Base-by-base conservation (phyloP, 2,329 filamentous ascomycete genomes). In the Pseudogymnoascus sp. region DNA sequence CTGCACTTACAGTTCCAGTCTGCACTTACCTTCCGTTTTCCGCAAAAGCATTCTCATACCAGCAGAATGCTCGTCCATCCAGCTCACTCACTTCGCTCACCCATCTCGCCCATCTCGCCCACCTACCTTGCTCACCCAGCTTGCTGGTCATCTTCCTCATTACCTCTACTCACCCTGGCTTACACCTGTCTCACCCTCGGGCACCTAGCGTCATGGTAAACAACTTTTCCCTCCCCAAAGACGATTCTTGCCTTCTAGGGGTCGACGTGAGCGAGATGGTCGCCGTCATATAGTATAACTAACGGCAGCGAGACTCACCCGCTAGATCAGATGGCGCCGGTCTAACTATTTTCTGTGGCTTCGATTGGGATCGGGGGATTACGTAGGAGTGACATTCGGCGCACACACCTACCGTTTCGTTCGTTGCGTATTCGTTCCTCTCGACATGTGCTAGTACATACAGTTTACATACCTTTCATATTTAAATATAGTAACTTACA, bases 261-360 rank as follows among this genome's bases (percentile, higher is more conserved):
- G 47, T 77, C 68, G 65, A 84, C 85, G 62, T 78, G 74, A n/a
- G 73, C 74, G 4, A 84, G 77, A 0, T 0, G 81, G 79, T 5
- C 83, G 83, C 1, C 83, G 80, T 53, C 47, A 53, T 53, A 33
- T 53, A 53, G 26, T 53, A 53, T 4, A 53, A 16, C n/a, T 31
- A 31, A 31, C 5, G 26, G 26, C 47, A n/a, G 47, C n/a, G 47
- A 53, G 26, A 53, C 47, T 53, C 29, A 13, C 26, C 47, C 26
- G 47, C 47, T 53, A 53, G 47, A 53, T 53, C 47, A 53, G 47
- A 53, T 53, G 47, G 47, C 47, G n/a, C 47, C n/a, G 26, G 47
- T 11, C 47, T 19, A 53, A 53, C 26, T 33, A 19, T 33, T 16
- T 19, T 14, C 8, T 53, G 26, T n/a, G n/a, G 26, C n/a, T 53